Percentiles rank a stretch among this genome's conserved stretches.
Evolutionary conservation across 495 filamentous ascomycete species (phyloP).

Genomic region (Tuber indicum): DNA sequence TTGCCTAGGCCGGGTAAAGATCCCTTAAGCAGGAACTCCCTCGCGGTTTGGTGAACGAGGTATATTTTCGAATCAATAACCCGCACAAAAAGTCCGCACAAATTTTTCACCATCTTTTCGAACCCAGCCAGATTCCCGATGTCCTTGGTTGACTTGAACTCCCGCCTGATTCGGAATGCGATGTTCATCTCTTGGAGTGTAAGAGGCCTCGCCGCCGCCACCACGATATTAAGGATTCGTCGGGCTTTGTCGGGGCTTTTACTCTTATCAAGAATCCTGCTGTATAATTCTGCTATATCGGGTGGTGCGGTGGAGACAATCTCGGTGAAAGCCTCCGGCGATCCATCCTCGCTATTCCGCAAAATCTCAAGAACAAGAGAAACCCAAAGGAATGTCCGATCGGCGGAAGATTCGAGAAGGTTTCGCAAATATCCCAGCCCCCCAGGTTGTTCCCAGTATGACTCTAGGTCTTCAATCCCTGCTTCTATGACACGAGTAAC

Average conservation of each 20-base stretch:
- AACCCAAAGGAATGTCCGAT: too few relatives aligned
- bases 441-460: slow-evolving; percentile 12
- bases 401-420: slow-evolving; percentile 40
- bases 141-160: slow-evolving; percentile 34
- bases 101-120: slow-evolving; percentile 31
- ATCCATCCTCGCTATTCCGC: too few relatives aligned
- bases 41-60: slow-evolving; percentile 24
- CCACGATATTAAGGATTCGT: too few relatives aligned
- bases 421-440: slow-evolving; percentile 23
- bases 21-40: slow-evolving; percentile 12
- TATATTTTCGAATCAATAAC: slow-evolving; percentile 44
- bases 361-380: too few relatives aligned
- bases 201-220: too few relatives aligned
- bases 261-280: too few relatives aligned
- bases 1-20: background rate
- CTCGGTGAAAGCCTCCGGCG: too few relatives aligned
- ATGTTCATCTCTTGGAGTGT: slow-evolving; percentile 46
- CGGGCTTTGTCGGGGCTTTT: too few relatives aligned
- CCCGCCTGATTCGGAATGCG: slow-evolving; percentile 42
- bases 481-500: slow-evolving; percentile 44
- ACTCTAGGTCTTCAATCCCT: slow-evolving; percentile 39
- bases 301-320: too few relatives aligned
- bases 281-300: too few relatives aligned
- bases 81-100: slow-evolving; percentile 46
- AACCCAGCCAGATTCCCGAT: slow-evolving; percentile 14